Evolutionary conservation across 192 early-diverging fungal genomes (phyloP).

Genomic region (Coemansia sp.): DNA sequence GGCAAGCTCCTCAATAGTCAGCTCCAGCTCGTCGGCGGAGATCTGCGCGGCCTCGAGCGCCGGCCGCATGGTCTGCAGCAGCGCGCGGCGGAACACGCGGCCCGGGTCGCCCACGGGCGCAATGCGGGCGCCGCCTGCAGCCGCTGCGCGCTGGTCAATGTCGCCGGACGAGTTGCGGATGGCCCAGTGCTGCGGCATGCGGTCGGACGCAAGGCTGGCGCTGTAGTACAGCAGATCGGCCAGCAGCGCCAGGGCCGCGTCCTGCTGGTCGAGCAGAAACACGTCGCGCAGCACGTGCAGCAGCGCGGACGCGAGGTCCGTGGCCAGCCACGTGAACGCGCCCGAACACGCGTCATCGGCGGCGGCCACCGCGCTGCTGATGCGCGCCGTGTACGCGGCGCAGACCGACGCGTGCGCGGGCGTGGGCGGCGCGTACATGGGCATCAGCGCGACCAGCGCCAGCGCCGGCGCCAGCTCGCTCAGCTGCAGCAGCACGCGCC

Average conservation of each 20-base stretch:
- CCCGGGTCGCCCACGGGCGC: constrained; percentile 25
- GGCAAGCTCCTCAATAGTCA: background rate
- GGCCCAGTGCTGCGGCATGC: constrained; percentile 26
- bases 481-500: constrained; percentile 8
- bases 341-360: background rate
- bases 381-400: constrained; percentile 13
- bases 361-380: constrained; percentile 3
- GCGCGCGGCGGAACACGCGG: constrained; percentile 6
- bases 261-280: constrained; percentile 23
- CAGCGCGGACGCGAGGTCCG: background rate
- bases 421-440: constrained; percentile 27
- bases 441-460: constrained; percentile 14
- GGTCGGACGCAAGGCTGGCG: constrained; percentile 4
- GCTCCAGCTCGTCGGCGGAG: constrained; percentile 6
- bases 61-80: constrained; percentile 2
- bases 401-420: constrained; percentile 24
- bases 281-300: constrained; percentile 13
- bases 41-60: background rate
- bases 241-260: constrained; percentile 7
- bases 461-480: constrained; percentile 19
- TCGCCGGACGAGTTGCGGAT: constrained; percentile 23
- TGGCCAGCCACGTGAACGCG: constrained; percentile 12
- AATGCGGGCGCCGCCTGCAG: background rate
- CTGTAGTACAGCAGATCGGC: constrained; percentile 19
- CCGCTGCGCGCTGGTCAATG: constrained; percentile 1